Percentiles rank a stretch among this genome's conserved stretches.
Evolutionary conservation across 2,329 filamentous ascomycete species (phyloP).

Genomic region (Neurospora sp.): DNA sequence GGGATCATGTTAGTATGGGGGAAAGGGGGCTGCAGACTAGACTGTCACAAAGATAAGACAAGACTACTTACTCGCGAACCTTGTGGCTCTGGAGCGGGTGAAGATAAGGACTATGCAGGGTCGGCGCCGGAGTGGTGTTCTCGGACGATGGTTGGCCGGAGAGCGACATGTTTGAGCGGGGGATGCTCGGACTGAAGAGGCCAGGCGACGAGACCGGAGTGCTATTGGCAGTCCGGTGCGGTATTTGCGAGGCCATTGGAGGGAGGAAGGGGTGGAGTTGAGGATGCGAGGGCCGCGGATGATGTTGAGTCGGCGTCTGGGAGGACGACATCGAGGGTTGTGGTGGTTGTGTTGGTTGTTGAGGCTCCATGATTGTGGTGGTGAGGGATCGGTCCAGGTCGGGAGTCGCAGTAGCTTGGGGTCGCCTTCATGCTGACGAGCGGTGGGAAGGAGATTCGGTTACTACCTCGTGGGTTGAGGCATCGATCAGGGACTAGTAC

Average conservation of each 20-base stretch:
- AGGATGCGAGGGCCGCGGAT: constrained; percentile 20
- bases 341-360: constrained; percentile 10
- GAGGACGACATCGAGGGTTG: background rate
- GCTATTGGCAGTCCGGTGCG: constrained; percentile 40
- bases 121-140: constrained; percentile 39
- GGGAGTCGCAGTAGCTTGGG: constrained; percentile 5
- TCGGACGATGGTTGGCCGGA: constrained; percentile 39
- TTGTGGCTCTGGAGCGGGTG: constrained; percentile 63
- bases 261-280: constrained; percentile 27
- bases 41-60: background rate
- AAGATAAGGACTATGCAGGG: constrained; percentile 48
- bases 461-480: background rate
- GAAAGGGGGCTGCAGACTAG: background rate
- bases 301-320: constrained; percentile 3
- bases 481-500: background rate
- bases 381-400: constrained; percentile 3
- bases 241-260: constrained; percentile 27
- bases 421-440: constrained; percentile 16
- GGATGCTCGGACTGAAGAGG: constrained; percentile 44
- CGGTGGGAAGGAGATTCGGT: background rate
- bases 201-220: constrained; percentile 52
- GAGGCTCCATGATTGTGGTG: constrained; percentile 17
- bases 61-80: constrained; percentile 60
- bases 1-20: constrained; percentile 6
- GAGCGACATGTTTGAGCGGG: constrained; percentile 30